These are phyloP conservation scores for Hypericum androsaemum DNA, from an alignment of 345 rosid species.

Conservation along the genomic window DNA sequence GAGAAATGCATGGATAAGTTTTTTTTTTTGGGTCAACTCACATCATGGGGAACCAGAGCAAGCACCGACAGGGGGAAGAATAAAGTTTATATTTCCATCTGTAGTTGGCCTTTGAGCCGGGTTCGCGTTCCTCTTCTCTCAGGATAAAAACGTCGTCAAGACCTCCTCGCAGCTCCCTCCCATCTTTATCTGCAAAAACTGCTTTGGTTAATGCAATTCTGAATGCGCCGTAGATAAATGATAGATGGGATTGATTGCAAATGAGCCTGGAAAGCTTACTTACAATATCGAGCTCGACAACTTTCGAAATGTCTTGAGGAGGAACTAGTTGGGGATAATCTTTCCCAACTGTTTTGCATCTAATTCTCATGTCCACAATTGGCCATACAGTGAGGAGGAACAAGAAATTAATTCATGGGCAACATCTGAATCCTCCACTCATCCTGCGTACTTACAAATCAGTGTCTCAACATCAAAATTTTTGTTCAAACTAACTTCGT, in stretches of 20 bases:
- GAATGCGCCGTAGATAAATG: background rate
- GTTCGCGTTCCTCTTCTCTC: slow-evolving; percentile 37
- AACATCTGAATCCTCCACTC: slow-evolving; percentile 88
- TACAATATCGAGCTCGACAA: slow-evolving; percentile 74
- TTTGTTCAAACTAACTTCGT: too few species aligned
- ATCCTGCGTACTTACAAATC: slow-evolving; percentile 29
- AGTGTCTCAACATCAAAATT: background rate
- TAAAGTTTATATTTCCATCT: slow-evolving; percentile 65
- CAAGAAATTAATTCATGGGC: slow-evolving; percentile 62
- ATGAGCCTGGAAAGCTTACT: slow-evolving; percentile 18
- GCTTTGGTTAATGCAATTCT: background rate
- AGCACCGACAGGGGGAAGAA: slow-evolving; percentile 72
- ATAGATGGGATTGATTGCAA: too few species aligned
- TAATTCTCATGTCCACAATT: slow-evolving; percentile 68
- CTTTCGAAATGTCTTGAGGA: slow-evolving; percentile 43
- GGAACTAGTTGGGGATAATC: slow-evolving; percentile 70
- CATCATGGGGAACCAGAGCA: slow-evolving; percentile 57
- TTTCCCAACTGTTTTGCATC: slow-evolving; percentile 49
- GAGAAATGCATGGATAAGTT: background rate
- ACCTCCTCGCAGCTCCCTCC: slow-evolving; percentile 76
- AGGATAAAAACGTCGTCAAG: slow-evolving; percentile 41
- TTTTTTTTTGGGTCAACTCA: slow-evolving; percentile 18
- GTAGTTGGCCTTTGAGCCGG: slow-evolving; percentile 65
- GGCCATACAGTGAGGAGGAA: slow-evolving; percentile 69
- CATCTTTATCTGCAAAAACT: slow-evolving; percentile 56